Conservation (phyloP, 805 yeast species). For the Cyberlindnera suaveolens region DNA sequence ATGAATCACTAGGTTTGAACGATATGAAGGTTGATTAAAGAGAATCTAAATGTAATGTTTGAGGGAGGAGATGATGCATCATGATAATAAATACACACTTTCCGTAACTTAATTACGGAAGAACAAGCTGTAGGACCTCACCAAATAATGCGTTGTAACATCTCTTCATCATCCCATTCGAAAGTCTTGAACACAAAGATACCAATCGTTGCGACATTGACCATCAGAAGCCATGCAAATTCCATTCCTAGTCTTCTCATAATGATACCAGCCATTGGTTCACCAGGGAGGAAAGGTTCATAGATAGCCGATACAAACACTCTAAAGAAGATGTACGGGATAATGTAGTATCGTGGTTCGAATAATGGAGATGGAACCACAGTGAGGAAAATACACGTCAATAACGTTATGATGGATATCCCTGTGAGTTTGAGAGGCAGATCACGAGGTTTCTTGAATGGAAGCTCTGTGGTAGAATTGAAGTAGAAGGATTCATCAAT, state of each 20-base stretch:
- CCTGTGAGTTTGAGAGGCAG: conserved; percentile 37
- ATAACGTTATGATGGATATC: conserved; percentile 43
- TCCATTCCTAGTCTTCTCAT: conserved; percentile 43
- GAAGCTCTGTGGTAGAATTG: conserved; percentile 29
- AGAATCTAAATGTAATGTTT: neutral
- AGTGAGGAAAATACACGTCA: conserved; percentile 49
- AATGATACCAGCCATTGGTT: conserved; percentile 15
- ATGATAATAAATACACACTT: neutral
- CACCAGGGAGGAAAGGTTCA: conserved; percentile 21
- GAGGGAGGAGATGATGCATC: neutral
- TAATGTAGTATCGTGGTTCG: conserved; percentile 88
- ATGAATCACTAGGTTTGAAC: conserved; percentile 83
- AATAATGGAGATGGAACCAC: conserved; percentile 86
- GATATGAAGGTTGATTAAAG: conserved; percentile 29
- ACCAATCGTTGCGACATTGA: conserved; percentile 46
- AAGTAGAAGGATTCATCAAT: conserved; percentile 31
- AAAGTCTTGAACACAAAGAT: conserved; percentile 62
- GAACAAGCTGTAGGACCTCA: conserved; percentile 25
- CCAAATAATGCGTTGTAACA: conserved; percentile 84
- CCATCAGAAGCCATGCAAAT: conserved; percentile 50
- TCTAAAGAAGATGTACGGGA: conserved; percentile 77
- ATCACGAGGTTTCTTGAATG: conserved; percentile 28
- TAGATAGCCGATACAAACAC: conserved; percentile 40
- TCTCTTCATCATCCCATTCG: conserved; percentile 57
- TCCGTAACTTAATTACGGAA: too few relatives aligned